Conservation (phyloP, 805 yeast species). For the Metschnikowia baotianmanensis region DNA sequence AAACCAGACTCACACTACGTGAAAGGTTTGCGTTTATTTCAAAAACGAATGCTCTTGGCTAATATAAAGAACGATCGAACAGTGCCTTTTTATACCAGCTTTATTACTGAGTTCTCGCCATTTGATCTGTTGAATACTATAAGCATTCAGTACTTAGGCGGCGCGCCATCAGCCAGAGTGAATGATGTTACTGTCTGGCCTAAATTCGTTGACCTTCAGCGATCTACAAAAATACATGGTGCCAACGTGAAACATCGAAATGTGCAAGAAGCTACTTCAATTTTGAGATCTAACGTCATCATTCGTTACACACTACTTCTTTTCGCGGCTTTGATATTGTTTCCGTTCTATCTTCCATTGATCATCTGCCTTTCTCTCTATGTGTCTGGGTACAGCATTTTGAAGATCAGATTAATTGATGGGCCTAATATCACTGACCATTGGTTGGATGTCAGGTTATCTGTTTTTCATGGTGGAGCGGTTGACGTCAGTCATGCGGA, state of each 20-base stretch:
- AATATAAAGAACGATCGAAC: conserved; percentile 81
- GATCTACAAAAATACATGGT: conserved; percentile 22
- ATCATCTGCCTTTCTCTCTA: conserved; percentile 36
- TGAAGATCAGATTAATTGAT: conserved; percentile 31
- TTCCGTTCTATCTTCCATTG: conserved; percentile 53
- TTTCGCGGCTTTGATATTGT: conserved; percentile 25
- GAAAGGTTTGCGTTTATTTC: conserved; percentile 56
- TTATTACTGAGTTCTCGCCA: conserved; percentile 70
- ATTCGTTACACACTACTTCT: conserved; percentile 25
- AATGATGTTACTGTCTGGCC: conserved; percentile 42
- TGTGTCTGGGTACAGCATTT: conserved; percentile 39
- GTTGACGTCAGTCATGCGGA: conserved; percentile 32
- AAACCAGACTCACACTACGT: conserved; percentile 49
- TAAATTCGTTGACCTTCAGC: conserved; percentile 49
- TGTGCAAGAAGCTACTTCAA: conserved; percentile 38
- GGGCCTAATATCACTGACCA: conserved; percentile 27
- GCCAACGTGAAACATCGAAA: conserved; percentile 22
- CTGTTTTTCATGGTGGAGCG: conserved; percentile 32
- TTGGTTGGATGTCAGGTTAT: conserved; percentile 33
- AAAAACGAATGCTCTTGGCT: conserved; percentile 60
- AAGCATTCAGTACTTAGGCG: conserved; percentile 47
- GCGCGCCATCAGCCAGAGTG: conserved; percentile 41
- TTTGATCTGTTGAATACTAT: conserved; percentile 56
- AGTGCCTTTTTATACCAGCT: conserved; percentile 84
- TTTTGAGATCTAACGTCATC: conserved; percentile 29